Conservation (phyloP, 441 rosid species). For the Erodium chrysanthum region DNA sequence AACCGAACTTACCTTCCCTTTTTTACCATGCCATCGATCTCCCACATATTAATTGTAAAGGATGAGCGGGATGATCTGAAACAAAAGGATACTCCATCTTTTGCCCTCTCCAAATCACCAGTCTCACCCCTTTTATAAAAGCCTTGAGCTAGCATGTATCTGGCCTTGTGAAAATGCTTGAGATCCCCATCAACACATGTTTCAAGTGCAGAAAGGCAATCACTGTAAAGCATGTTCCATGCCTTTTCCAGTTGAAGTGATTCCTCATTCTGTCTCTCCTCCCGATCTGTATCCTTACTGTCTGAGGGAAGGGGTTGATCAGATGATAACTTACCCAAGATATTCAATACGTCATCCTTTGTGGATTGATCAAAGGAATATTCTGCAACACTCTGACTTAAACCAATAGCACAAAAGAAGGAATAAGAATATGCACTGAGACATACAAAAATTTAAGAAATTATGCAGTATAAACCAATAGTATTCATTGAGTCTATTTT, state of each 20-base stretch:
- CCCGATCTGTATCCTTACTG: constrained; percentile 32
- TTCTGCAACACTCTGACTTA: constrained; percentile 47
- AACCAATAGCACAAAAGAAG: constrained; percentile 10
- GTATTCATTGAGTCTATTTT: not conserved
- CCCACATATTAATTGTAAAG: constrained; percentile 99
- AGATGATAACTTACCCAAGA: constrained; percentile 37
- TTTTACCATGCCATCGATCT: constrained; percentile 96
- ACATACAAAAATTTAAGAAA: constrained; percentile 11
- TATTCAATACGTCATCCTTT: constrained; percentile 46
- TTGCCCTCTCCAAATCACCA: constrained; percentile 86
- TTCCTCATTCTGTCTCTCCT: constrained; percentile 36
- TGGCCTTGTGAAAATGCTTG: constrained; percentile 97
- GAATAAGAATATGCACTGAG: constrained; percentile 9
- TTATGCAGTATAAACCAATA: not conserved
- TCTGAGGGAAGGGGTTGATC: constrained; percentile 36
- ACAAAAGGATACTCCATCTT: constrained; percentile 94
- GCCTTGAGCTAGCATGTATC: constrained; percentile 93
- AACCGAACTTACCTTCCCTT: constrained; percentile 66
- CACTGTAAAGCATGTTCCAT: constrained; percentile 84
- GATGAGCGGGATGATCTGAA: constrained; percentile 89
- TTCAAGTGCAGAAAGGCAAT: constrained; percentile 87
- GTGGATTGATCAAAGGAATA: constrained; percentile 55
- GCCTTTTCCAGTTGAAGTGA: constrained; percentile 48
- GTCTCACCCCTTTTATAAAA: constrained; percentile 59
- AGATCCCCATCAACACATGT: constrained; percentile 91